These are phyloP conservation scores for Marchantia paleacea DNA, from an alignment of 225 moss, liverwort and hornwort species.

Conservation along the genomic window DNA sequence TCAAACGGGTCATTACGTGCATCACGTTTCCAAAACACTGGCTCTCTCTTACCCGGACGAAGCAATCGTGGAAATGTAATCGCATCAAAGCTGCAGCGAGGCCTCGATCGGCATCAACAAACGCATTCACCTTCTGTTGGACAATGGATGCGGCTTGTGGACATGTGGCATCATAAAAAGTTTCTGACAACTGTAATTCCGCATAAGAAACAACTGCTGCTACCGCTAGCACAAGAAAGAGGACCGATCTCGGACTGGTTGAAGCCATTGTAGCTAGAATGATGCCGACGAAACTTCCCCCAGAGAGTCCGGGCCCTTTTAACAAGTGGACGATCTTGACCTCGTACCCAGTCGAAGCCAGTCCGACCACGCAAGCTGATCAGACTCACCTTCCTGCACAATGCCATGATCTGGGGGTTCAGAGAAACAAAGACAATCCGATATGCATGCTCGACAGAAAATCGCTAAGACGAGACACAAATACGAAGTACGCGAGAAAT, in stretches of 20 bases:
- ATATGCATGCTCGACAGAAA: too few relatives aligned
- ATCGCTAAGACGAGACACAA: too few relatives aligned
- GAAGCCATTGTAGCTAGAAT: neutral
- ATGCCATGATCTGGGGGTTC: too few relatives aligned
- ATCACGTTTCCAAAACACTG: neutral
- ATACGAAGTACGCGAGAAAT: too few relatives aligned
- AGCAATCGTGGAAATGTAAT: slow-evolving; percentile 33
- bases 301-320: too few relatives aligned
- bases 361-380: too few relatives aligned
- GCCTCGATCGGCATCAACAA: slow-evolving; percentile 8
- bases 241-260: neutral
- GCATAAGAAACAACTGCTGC: slow-evolving; percentile 4
- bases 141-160: slow-evolving; percentile 11
- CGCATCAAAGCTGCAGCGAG: slow-evolving; percentile 26
- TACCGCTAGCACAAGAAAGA: neutral
- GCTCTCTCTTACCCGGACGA: slow-evolving; percentile 23
- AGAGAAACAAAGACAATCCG: too few relatives aligned
- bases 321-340: too few relatives aligned
- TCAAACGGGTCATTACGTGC: neutral
- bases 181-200: slow-evolving; percentile 15
- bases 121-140: neutral
- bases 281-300: too few relatives aligned
- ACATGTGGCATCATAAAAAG: slow-evolving; percentile 8
- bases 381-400: too few relatives aligned
- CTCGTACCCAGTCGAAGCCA: too few relatives aligned